Evolutionary conservation across 108 stramenopile species (phyloP), one percentile per base, ranked within the genome.

Genomic region (Cyclotella distinguenda): DNA sequence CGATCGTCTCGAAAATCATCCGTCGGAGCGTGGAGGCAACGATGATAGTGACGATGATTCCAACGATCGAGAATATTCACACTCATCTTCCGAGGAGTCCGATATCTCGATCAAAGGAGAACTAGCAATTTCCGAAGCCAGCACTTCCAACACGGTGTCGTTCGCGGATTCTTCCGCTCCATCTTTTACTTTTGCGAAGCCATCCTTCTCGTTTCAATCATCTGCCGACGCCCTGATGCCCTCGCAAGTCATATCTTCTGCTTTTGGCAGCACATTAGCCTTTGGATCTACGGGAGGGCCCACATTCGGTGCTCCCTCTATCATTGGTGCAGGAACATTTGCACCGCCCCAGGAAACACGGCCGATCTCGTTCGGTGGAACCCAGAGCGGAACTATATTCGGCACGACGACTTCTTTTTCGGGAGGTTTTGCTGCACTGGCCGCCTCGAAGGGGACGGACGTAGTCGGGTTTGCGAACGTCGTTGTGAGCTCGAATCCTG

Each of bases 91-190:
- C 16, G 44, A 44, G 12, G 59, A 66, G 23, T 10, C 32, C 3
- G 46, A 48, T 35, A 35, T 52, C n/a, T 13, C 55, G 0, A 39
- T 54, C 4, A 31, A 30, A 12, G 40, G 25, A 22, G 39, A 18
- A 38, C 26, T 58, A 53, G 42, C 22, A 26, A 51, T 36, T 11
- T 34, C 45, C 16, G 18, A 43, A 6, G 43, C 6, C 7, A 25
- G 23, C 2, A 26, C 25, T 19, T 8, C 43, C 18, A 40, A 23
- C 42, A 42, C 68, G 12, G 69, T 64, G 23, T 70, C 77, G 63
- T 64, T 60, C 31, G 77, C 79, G 27, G 77, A 69, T 23, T 25
- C 47, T 1, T 25, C 74, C 6, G 70, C 74, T 16, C 70, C 74
- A 40, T 48, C 69, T 10, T 61, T 70, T 40, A 70, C 19, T 59